These are phyloP conservation scores for Zygotorulaspora mrakii DNA, from an alignment of 1,139 yeast species.

Conservation along the genomic window DNA sequence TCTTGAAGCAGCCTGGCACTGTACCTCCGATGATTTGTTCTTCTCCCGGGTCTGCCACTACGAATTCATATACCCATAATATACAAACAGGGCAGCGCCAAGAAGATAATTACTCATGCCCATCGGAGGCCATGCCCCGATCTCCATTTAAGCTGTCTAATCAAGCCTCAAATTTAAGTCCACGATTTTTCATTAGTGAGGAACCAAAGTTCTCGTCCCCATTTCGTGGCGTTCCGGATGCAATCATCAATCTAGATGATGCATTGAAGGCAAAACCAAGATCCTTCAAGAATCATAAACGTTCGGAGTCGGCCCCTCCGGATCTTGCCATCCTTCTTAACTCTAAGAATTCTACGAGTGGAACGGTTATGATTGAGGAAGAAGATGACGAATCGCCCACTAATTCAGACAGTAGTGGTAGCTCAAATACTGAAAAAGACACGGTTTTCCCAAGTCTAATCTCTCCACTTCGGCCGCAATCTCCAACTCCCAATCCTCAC, in stretches of 20 bases:
- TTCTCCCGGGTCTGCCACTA: slow-evolving; percentile 4
- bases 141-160: slow-evolving; percentile 4
- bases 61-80: slow-evolving; percentile 4
- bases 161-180: slow-evolving; percentile 19
- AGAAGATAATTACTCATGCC: background rate
- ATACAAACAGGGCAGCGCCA: background rate
- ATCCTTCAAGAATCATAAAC: slow-evolving; percentile 39
- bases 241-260: slow-evolving; percentile 60
- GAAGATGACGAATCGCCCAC: slow-evolving; percentile 18
- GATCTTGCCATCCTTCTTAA: slow-evolving; percentile 36
- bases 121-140: slow-evolving; percentile 1
- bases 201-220: slow-evolving; percentile 34
- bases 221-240: slow-evolving; percentile 49
- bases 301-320: slow-evolving; percentile 50
- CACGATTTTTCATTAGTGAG: slow-evolving; percentile 34
- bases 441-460: slow-evolving; percentile 14
- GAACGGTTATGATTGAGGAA: slow-evolving; percentile 20
- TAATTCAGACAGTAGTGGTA: slow-evolving; percentile 12
- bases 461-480: slow-evolving; percentile 31
- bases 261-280: slow-evolving; percentile 41
- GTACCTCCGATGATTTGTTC: slow-evolving; percentile 13
- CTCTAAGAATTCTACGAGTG: slow-evolving; percentile 10
- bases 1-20: slow-evolving; percentile 20
- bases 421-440: slow-evolving; percentile 2
- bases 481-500: slow-evolving; percentile 16